These are phyloP conservation scores for Cordyceps tenuipes DNA, from an alignment of 2,329 filamentous ascomycete species.

Conservation along the genomic window DNA sequence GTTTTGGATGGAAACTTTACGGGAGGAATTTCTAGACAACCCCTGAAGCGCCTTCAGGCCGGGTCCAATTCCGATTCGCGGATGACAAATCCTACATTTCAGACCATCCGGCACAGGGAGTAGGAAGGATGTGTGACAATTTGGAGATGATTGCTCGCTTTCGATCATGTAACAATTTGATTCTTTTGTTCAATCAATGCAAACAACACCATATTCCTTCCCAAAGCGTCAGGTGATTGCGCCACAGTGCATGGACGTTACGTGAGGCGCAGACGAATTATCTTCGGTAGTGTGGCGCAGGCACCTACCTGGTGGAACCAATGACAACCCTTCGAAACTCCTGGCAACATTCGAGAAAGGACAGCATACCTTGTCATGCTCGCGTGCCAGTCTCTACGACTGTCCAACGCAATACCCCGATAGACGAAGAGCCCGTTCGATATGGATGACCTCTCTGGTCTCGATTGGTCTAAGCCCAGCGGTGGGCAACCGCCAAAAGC, in stretches of 20 bases:
- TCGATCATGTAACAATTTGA: not conserved
- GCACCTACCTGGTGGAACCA: not conserved
- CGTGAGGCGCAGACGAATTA: not conserved
- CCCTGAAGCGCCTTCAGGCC: not conserved
- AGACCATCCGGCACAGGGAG: not conserved
- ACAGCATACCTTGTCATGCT: not conserved
- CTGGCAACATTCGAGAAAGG: not conserved
- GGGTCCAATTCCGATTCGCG: not conserved
- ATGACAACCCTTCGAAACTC: not conserved
- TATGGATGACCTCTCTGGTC: conserved; percentile 55
- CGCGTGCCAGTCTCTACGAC: not conserved
- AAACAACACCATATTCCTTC: not conserved
- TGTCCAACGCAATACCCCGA: not conserved
- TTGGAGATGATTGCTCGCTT: not conserved
- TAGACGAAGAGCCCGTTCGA: conserved; percentile 11
- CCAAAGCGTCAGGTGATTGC: not conserved
- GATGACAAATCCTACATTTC: not conserved
- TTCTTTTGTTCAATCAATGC: not conserved
- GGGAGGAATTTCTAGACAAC: not conserved
- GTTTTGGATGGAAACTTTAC: not conserved
- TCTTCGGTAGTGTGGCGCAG: conserved; percentile 4
- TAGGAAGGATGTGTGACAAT: not conserved
- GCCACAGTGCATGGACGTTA: not conserved
- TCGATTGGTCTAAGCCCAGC: conserved; percentile 48
- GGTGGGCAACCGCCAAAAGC: conserved; percentile 22